These are phyloP conservation scores for Amoeboaphelidium protococcarum DNA, from an alignment of 371 early-diverging fungal species.

Conservation along the genomic window DNA sequence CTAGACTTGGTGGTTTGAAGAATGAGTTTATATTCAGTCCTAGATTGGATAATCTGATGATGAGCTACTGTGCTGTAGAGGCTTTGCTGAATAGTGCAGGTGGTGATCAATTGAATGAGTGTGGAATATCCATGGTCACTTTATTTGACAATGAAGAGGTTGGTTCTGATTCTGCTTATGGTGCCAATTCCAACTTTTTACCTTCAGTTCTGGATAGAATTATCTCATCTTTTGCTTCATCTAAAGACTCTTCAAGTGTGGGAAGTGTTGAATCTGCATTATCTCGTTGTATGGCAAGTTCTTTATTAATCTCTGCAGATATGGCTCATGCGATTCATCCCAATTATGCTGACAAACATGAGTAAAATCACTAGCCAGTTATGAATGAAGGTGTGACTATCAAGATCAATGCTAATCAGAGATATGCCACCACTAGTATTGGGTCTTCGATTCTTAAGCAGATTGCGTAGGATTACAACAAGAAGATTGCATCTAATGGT, in stretches of 20 bases:
- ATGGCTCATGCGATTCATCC: constrained; percentile 88
- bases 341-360: constrained; percentile 64
- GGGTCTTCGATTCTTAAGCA: too few relatives aligned
- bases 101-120: constrained; percentile 23
- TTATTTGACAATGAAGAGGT: constrained; percentile 95
- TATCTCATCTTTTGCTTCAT: constrained; percentile 4
- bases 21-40: constrained; percentile 81
- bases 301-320: constrained; percentile 22
- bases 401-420: too few relatives aligned
- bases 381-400: constrained; percentile 92
- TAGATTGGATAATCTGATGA: constrained; percentile 80
- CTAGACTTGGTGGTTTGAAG: constrained; percentile 57
- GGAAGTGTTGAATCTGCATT: background rate
- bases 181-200: constrained; percentile 72
- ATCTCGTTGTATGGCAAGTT: background rate
- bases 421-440: too few relatives aligned
- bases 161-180: constrained; percentile 80
- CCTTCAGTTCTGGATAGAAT: constrained; percentile 1
- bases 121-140: constrained; percentile 53
- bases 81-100: constrained; percentile 13
- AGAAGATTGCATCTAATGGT: too few relatives aligned
- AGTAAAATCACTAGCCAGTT: constrained; percentile 61
- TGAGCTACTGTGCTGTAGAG: constrained; percentile 58
- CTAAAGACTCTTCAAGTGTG: constrained; percentile 11
- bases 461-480: too few relatives aligned